Conservation (phyloP, 164 flowering plant species). For the Kingdonia uniflora region DNA sequence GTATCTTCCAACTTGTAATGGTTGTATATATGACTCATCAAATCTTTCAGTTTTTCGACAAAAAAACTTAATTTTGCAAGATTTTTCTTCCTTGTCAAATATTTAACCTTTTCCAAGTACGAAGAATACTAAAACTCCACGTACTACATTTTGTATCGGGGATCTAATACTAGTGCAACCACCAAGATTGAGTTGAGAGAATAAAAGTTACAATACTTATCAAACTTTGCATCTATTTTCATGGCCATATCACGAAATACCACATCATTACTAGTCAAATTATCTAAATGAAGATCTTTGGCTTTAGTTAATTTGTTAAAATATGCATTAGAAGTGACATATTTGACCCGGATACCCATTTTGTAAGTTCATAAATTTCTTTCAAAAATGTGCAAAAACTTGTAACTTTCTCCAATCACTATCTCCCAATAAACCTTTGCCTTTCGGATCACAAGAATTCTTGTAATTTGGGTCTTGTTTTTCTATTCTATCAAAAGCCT, state of each 20-base stretch:
- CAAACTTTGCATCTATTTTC: background rate
- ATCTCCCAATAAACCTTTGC: background rate
- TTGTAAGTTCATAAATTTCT: no score
- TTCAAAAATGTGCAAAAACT: no score
- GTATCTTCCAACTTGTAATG: background rate
- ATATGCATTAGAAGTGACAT: conserved; percentile 2
- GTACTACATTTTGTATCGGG: background rate
- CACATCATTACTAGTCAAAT: background rate
- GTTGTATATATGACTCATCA: background rate
- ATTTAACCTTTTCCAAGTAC: background rate
- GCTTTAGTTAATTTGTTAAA: background rate
- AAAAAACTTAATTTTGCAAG: background rate
- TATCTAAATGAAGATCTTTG: background rate
- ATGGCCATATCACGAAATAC: background rate
- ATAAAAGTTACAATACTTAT: background rate
- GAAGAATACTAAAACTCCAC: background rate
- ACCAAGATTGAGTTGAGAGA: background rate
- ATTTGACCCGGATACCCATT: conserved; percentile 2
- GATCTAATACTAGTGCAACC: background rate
- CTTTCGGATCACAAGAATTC: background rate
- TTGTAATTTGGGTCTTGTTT: background rate
- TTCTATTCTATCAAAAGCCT: background rate
- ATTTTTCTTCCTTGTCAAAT: background rate
- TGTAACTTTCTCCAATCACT: no score
- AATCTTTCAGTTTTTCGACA: background rate